phyloP scores from a whole-genome alignment of 371 early-diverging fungal genomes.

The Parasitella parasitica region DNA sequence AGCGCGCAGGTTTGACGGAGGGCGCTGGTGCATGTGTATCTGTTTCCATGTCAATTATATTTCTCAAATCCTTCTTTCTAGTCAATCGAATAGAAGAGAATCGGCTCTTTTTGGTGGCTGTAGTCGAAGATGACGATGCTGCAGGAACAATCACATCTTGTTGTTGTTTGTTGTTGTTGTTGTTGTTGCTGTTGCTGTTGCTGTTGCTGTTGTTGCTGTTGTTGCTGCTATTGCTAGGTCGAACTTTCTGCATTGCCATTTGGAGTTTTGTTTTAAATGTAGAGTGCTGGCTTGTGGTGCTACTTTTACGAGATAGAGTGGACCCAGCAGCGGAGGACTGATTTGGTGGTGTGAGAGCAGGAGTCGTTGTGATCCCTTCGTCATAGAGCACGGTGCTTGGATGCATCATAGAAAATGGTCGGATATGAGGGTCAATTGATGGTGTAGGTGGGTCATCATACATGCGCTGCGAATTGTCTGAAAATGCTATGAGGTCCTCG shows the following conservation, averaged over 20 bases:
- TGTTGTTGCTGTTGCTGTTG: not conserved
- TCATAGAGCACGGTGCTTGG: not conserved
- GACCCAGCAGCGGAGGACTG: conserved; percentile 4
- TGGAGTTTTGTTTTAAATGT: not conserved
- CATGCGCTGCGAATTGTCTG: conserved; percentile 1
- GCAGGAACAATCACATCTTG: not conserved
- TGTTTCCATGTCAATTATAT: not conserved
- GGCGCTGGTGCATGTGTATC: not conserved
- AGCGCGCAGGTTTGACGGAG: not conserved
- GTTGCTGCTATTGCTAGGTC: not conserved
- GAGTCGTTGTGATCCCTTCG: not conserved
- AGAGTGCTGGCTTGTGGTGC: not conserved
- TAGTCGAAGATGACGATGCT: not conserved
- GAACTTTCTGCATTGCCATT: not conserved
- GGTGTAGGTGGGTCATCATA: conserved; percentile 1
- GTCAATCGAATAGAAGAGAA: not conserved
- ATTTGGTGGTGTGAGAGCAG: conserved; percentile 9
- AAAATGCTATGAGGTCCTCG: not conserved
- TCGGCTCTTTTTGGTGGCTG: not conserved
- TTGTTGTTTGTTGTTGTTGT: not conserved
- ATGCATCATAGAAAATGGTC: not conserved
- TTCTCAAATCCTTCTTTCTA: not conserved
- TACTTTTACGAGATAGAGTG: conserved; percentile 4
- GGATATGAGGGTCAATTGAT: not conserved
- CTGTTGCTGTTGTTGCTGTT: not conserved